phyloP scores from a whole-genome alignment of 2,329 filamentous ascomycete species.

The Fusarium nygamai region DNA sequence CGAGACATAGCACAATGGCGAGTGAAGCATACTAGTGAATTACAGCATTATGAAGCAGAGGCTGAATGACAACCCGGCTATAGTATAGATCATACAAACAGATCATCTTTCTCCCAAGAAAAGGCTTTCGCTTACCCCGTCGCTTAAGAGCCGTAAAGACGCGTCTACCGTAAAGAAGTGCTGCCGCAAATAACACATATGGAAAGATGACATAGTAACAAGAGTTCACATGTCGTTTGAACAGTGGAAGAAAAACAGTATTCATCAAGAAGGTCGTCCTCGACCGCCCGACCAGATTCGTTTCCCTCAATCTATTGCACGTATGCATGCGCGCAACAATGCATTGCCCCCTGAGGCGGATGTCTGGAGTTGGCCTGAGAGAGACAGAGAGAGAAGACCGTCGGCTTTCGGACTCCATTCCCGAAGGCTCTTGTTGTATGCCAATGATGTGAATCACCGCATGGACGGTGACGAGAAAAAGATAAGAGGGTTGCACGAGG shows the following conservation, averaged over 20 bases:
- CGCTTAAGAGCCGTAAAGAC: conserved; percentile 20
- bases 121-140: conserved; percentile 11
- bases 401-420: conserved; percentile 25
- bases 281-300: conserved; percentile 19
- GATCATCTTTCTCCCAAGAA: conserved; percentile 27
- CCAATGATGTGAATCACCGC: conserved; percentile 10
- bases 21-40: conserved; percentile 53
- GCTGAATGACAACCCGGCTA: conserved; percentile 48
- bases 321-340: background rate
- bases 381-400: conserved; percentile 24
- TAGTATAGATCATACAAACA: conserved; percentile 39
- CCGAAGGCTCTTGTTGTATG: conserved; percentile 14
- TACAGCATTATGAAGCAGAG: conserved; percentile 57
- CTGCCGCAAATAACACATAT: conserved; percentile 30
- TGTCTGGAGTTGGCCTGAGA: conserved; percentile 6
- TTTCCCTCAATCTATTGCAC: background rate
- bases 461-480: conserved; percentile 11
- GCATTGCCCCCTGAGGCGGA: conserved; percentile 10
- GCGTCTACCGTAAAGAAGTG: conserved; percentile 17
- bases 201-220: conserved; percentile 22
- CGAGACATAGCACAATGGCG: background rate
- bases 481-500: conserved; percentile 18
- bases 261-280: conserved; percentile 30
- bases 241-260: conserved; percentile 6
- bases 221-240: conserved; percentile 17